Conservation (phyloP, 495 filamentous ascomycete genomes). For the Ramalina peruviana region DNA sequence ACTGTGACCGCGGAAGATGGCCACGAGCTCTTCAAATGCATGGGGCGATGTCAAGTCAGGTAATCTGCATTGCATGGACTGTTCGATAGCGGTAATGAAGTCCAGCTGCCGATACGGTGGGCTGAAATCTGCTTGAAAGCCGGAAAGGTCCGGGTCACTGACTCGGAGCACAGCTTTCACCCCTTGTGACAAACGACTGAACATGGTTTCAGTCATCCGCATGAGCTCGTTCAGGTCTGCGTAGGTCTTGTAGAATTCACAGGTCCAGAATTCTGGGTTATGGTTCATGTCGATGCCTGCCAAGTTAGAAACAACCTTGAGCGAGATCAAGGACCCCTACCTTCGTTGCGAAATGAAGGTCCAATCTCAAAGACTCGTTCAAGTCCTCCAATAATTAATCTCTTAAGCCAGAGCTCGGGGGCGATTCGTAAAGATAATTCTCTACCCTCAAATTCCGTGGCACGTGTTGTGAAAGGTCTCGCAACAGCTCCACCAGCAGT, state of each 20-base stretch:
- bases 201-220: constrained; percentile 51
- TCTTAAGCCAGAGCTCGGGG: constrained; percentile 90
- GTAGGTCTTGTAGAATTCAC: constrained; percentile 90
- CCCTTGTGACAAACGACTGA: constrained; percentile 42
- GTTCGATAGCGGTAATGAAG: constrained; percentile 71
- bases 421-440: constrained; percentile 69
- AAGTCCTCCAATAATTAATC: constrained; percentile 81
- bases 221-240: constrained; percentile 67
- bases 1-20: constrained; percentile 41
- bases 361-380: constrained; percentile 87
- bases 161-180: constrained; percentile 35
- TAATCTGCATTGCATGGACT: constrained; percentile 43
- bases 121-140: constrained; percentile 42
- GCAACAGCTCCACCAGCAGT: constrained; percentile 72
- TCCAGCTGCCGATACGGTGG: constrained; percentile 52
- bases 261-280: constrained; percentile 93
- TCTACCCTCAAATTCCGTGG: constrained; percentile 55
- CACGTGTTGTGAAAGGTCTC: constrained; percentile 65
- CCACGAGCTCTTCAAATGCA: constrained; percentile 40
- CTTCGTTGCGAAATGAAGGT: constrained; percentile 87
- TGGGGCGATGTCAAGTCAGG: constrained; percentile 48
- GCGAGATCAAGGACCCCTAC: constrained; percentile 22
- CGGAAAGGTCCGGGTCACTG: constrained; percentile 32
- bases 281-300: constrained; percentile 71
- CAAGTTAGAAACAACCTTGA: constrained; percentile 2